Evolutionary conservation across 257 asterid genomes (phyloP), one percentile per base, ranked within the genome.

Genomic region (Craterostigma plantagineum): DNA sequence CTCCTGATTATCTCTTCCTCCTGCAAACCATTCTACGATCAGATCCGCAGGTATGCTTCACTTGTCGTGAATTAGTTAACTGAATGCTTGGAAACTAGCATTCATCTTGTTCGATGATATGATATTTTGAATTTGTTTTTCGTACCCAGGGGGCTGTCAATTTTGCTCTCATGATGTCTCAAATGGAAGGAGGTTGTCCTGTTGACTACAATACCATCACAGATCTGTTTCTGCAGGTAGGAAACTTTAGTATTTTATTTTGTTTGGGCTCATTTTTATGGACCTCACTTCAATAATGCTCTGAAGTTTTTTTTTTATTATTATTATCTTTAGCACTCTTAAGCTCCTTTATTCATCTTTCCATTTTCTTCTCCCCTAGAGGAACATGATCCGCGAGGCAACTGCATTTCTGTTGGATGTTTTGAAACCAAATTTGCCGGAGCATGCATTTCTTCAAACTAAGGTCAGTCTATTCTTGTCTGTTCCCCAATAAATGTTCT

Each of bases 181-280:
- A 90, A 77, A 90, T 90, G 99, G 99, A 90, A 63, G 96, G 99
- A 53, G 96, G 99, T 12, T 90, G 99, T 48, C 99, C 99, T 6
- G 72, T 90, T 60, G 99, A 90, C 64, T 90, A 77, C 79, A 90
- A 90, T 61, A 90, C 99, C 49, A 90, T 90, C 50, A 84, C 96
- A 0, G 99, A 90, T 73, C 92, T 90, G 52, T 90, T 90, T 64
- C 96, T 90, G 53, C 99, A 90, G 96, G 99, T 83, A 27, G 57
- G 57, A 14, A 37, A 43, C 18, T 17, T 16, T 44, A 47, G 30
- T 18, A 42, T 42, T 23, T 59, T 33, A 49, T 46, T 27, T 23
- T 34, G 9, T 33, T n/a, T n/a, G n/a, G n/a, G n/a, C n/a, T n/a
- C n/a, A n/a, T n/a, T 34, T 35, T 14, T 38, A 7, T 16, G 10